A percentile compares a stretch with the other conserved stretches of the same genome.
Evolutionary conservation across 2,329 filamentous ascomycete species (phyloP).

Genomic region (Ampelomyces quisqualis): DNA sequence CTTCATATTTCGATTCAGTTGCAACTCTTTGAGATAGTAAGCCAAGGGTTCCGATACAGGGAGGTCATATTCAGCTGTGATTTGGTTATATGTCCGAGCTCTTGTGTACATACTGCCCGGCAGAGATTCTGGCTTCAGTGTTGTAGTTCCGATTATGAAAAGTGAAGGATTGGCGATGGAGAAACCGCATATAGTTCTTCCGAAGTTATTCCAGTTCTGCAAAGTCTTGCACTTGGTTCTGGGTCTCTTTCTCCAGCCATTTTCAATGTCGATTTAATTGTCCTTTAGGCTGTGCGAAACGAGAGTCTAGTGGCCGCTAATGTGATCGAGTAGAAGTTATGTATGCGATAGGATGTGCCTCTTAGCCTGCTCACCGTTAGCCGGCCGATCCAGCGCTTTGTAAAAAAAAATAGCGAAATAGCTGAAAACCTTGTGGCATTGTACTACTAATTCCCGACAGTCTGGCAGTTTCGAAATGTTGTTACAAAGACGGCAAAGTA

Average conservation of each 20-base stretch:
- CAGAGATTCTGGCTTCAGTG: no score
- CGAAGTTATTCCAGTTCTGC: slow-evolving; percentile 20
- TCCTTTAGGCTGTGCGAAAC: slow-evolving; percentile 27
- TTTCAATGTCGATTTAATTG: slow-evolving; percentile 22
- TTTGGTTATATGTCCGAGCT: no score
- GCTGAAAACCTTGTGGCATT: neutral
- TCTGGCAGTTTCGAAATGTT: no score
- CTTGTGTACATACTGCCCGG: no score
- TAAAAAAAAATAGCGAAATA: slow-evolving; percentile 1
- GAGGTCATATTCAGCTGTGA: no score
- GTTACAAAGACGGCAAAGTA: no score
- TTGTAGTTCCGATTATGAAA: no score
- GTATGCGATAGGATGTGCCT: slow-evolving; percentile 20
- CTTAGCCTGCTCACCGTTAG: slow-evolving; percentile 26
- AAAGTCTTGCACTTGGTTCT: slow-evolving; percentile 17
- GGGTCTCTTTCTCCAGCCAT: slow-evolving; percentile 31
- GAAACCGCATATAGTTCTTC: slow-evolving; percentile 21
- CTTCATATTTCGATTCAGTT: no score
- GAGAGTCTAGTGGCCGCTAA: slow-evolving; percentile 36
- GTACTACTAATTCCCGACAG: no score
- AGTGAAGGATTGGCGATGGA: no score
- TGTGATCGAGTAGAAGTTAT: slow-evolving; percentile 9
- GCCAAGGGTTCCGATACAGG: no score
- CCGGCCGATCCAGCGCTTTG: slow-evolving; percentile 4
- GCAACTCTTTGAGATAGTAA: no score